Evolutionary conservation across 257 asterid genomes (phyloP).

Genomic region (Marsdenia floribunda): DNA sequence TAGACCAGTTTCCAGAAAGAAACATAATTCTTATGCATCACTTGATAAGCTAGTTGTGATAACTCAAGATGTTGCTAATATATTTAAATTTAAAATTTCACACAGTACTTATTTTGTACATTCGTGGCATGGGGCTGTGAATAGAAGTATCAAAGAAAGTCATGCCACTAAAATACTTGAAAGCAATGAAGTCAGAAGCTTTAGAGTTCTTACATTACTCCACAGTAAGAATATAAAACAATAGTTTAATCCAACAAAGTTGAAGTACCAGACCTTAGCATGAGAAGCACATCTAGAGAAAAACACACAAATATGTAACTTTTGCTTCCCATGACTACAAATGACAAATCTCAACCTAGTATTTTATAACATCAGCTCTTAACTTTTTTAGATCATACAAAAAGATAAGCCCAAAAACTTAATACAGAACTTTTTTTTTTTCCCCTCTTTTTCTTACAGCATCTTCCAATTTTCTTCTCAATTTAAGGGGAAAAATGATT

Average conservation of each 20-base stretch:
- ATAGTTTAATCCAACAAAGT: not conserved
- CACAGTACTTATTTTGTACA: not conserved
- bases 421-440: not conserved
- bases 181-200: not conserved
- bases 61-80: not conserved
- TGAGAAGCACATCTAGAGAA: not conserved
- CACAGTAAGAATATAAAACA: not conserved
- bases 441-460: not conserved
- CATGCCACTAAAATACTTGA: not conserved
- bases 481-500: not conserved
- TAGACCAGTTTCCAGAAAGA: not conserved
- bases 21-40: not conserved
- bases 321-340: not conserved
- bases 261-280: not conserved
- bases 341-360: not conserved
- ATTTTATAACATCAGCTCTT: not conserved
- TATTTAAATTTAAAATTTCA: not conserved
- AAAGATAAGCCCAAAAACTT: not conserved
- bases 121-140: not conserved
- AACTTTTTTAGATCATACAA: not conserved
- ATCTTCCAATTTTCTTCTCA: not conserved
- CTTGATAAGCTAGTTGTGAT: not conserved
- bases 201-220: not conserved
- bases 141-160: not conserved
- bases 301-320: not conserved